Evolutionary conservation across 192 early-diverging fungal genomes (phyloP).

Genomic region (Coemansia asiatica): DNA sequence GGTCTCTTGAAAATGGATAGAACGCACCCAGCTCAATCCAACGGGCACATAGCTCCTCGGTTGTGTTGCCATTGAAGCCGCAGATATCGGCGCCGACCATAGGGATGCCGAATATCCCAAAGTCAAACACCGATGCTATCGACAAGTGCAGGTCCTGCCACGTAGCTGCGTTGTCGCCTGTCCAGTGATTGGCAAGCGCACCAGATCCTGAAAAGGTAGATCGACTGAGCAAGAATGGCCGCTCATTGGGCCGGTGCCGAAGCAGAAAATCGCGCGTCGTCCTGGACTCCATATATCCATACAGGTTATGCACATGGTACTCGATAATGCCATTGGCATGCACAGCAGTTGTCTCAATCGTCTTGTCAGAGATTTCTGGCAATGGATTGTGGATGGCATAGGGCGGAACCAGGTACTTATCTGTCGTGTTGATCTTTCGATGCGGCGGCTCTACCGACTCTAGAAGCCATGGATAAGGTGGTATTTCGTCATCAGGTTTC

Average conservation of each 20-base stretch:
- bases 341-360: slow-evolving; percentile 54
- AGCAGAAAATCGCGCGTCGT: slow-evolving; percentile 50
- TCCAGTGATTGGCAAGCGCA: slow-evolving; percentile 34
- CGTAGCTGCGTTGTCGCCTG: slow-evolving; percentile 63
- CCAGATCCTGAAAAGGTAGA: slow-evolving; percentile 69
- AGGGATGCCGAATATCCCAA: slow-evolving; percentile 72
- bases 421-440: slow-evolving; percentile 40
- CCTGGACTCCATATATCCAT: slow-evolving; percentile 62
- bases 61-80: slow-evolving; percentile 62
- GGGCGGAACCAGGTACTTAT: slow-evolving; percentile 44
- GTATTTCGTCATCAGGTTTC: slow-evolving; percentile 15
- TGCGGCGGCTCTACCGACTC: slow-evolving; percentile 4
- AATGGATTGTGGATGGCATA: slow-evolving; percentile 57
- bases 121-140: slow-evolving; percentile 61
- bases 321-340: slow-evolving; percentile 56
- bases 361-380: slow-evolving; percentile 50
- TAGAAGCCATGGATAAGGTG: slow-evolving; percentile 19
- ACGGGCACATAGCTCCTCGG: slow-evolving; percentile 64
- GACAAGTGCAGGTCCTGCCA: slow-evolving; percentile 63
- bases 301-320: slow-evolving; percentile 63
- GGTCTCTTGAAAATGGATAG: slow-evolving; percentile 65
- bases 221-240: slow-evolving; percentile 65
- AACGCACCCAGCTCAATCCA: slow-evolving; percentile 67
- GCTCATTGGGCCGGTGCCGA: slow-evolving; percentile 38
- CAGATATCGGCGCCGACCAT: slow-evolving; percentile 72